These are phyloP conservation scores for Talaromyces sp. DNA, from an alignment of 2,329 filamentous ascomycete genomes.

Conservation along the genomic window DNA sequence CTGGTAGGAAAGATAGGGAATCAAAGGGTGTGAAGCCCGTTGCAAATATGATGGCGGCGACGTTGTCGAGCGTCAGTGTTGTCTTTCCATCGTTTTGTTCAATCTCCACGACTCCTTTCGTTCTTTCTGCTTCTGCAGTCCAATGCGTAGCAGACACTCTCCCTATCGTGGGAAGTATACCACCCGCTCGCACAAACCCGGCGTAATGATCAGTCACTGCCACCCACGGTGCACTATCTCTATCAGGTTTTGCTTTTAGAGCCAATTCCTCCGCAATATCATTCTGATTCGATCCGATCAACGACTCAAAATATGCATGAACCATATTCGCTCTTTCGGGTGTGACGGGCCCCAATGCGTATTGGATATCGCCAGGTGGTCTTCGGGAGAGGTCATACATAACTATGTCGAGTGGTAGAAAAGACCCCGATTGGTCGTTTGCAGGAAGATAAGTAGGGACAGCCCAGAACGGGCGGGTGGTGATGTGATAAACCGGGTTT, in stretches of 20 bases:
- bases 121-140: not conserved
- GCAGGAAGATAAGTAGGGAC: constrained; percentile 52
- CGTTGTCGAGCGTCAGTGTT: constrained; percentile 46
- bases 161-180: constrained; percentile 19
- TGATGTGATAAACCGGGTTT: constrained; percentile 59
- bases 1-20: constrained; percentile 61
- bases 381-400: constrained; percentile 66
- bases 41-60: constrained; percentile 66
- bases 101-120: constrained; percentile 1
- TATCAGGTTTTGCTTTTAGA: constrained; percentile 33
- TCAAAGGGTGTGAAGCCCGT: constrained; percentile 66
- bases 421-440: constrained; percentile 45
- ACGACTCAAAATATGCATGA: constrained; percentile 45
- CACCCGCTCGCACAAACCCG: constrained; percentile 65
- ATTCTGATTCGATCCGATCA: constrained; percentile 45
- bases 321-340: constrained; percentile 51
- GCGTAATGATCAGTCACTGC: constrained; percentile 67
- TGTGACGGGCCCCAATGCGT: constrained; percentile 61
- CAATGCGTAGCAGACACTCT: not conserved
- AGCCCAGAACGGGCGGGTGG: constrained; percentile 66
- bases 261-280: constrained; percentile 36
- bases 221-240: constrained; percentile 57
- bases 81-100: constrained; percentile 24
- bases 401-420: constrained; percentile 66
- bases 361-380: constrained; percentile 52